Percentiles rank a stretch among this genome's conserved stretches.
These are phyloP conservation scores for Tetrapisispora namnaoensis DNA, from an alignment of 805 yeast species.

Conservation along the genomic window DNA sequence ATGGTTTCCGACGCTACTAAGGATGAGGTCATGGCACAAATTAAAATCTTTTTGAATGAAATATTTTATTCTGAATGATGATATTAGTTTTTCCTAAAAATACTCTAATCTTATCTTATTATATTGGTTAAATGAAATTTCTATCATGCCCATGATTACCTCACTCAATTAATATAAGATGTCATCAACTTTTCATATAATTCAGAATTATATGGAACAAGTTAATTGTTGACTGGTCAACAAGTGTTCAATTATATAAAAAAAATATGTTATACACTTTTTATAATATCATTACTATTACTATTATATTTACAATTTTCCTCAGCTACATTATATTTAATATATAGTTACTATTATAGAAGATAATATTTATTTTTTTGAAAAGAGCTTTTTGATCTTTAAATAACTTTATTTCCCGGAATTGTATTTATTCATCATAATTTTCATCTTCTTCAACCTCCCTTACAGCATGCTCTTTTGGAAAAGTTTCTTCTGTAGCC, in stretches of 20 bases:
- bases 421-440: slow-evolving; percentile 32
- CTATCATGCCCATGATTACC: too few relatives aligned
- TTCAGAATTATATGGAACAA: background rate
- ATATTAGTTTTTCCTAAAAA: background rate
- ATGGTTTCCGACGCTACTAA: slow-evolving; percentile 62
- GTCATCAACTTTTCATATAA: too few relatives aligned
- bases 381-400: background rate
- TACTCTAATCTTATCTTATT: too few relatives aligned
- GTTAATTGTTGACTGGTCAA: background rate
- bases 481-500: slow-evolving; percentile 1
- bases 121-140: too few relatives aligned
- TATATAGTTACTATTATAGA: background rate
- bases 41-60: slow-evolving; percentile 48
- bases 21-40: slow-evolving; percentile 46
- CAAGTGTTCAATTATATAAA: background rate
- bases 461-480: slow-evolving; percentile 26
- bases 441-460: slow-evolving; percentile 37
- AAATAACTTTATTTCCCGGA: background rate
- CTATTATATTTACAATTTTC: background rate
- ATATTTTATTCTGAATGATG: slow-evolving; percentile 32
- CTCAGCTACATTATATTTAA: background rate
- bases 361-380: background rate
- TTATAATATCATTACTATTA: background rate
- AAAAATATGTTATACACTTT: background rate
- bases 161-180: too few relatives aligned